A percentile compares a stretch with the other conserved stretches of the same genome.
Evolutionary conservation across 2,329 filamentous ascomycete genomes (phyloP).

Genomic region (Aplosporella prunicola): DNA sequence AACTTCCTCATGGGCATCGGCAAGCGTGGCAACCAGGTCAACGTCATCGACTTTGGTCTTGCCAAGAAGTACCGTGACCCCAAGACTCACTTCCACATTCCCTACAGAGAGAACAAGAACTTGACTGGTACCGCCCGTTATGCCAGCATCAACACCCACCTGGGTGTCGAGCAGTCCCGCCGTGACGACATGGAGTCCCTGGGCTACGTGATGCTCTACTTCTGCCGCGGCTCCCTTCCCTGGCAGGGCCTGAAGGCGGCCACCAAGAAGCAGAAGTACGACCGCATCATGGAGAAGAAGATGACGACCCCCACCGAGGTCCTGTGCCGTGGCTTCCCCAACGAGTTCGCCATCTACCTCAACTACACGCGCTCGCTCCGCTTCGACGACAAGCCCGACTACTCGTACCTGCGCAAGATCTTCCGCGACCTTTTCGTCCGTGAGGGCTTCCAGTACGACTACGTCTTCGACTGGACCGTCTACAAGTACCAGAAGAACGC

Average conservation of each 20-base stretch:
- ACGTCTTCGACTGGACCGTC: constrained; percentile 99
- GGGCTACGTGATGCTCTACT: constrained; percentile 99
- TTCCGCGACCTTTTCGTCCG: constrained; percentile 99
- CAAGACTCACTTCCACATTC: constrained; percentile 99
- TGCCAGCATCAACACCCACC: constrained; percentile 96
- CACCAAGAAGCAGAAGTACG: constrained; percentile 99
- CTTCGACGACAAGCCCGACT: constrained; percentile 99
- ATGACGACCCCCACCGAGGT: constrained; percentile 99
- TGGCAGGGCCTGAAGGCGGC: constrained; percentile 99
- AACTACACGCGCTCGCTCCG: constrained; percentile 98
- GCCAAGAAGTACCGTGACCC: constrained; percentile 99
- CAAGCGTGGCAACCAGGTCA: constrained; percentile 98
- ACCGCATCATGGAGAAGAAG: constrained; percentile 99
- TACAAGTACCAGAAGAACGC: constrained; percentile 99
- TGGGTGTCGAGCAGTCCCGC: constrained; percentile 97
- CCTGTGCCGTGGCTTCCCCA: constrained; percentile 96
- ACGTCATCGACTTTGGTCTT: constrained; percentile 97
- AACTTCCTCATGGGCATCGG: constrained; percentile 99
- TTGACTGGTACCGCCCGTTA: constrained; percentile 97
- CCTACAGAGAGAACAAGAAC: constrained; percentile 99
- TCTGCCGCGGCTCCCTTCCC: constrained; percentile 95
- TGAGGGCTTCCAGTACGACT: constrained; percentile 99
- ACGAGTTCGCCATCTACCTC: constrained; percentile 98
- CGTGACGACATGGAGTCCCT: constrained; percentile 99
- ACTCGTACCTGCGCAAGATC: constrained; percentile 99